A percentile compares a stretch with the other conserved stretches of the same genome.
These are phyloP conservation scores for Arachnomyces sp. DNA, from an alignment of 2,329 filamentous ascomycete species.

Conservation along the genomic window DNA sequence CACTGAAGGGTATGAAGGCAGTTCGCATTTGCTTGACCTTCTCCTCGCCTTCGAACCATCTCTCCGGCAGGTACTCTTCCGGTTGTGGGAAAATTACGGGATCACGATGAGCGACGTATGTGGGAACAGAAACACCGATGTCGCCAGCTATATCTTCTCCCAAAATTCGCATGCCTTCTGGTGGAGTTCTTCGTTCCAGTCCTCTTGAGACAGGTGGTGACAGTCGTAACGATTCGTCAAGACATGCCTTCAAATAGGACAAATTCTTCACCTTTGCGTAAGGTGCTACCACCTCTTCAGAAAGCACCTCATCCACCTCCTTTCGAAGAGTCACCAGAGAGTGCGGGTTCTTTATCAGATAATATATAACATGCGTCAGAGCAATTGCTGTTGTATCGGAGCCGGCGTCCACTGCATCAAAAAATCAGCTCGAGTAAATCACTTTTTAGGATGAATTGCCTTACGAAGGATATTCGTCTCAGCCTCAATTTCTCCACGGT, in stretches of 20 bases:
- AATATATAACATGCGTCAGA: conserved; percentile 14
- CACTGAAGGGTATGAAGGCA: conserved; percentile 35
- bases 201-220: no score
- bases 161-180: no score
- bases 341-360: conserved; percentile 14
- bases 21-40: conserved; percentile 33
- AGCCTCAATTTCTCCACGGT: conserved; percentile 49
- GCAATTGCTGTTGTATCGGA: conserved; percentile 15
- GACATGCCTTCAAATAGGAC: no score
- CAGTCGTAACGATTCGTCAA: no score
- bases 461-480: conserved; percentile 37
- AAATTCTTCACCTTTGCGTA: no score
- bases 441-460: no score
- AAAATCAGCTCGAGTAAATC: no score
- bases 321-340: no score
- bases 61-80: conserved; percentile 33
- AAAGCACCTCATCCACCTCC: no score
- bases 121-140: conserved; percentile 39
- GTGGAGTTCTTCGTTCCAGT: no score
- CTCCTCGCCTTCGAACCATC: conserved; percentile 36
- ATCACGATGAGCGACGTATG: conserved; percentile 35
- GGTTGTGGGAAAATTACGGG: conserved; percentile 30
- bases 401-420: conserved; percentile 2
- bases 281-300: no score
- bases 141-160: no score